phyloP scores from a whole-genome alignment of 2,329 filamentous ascomycete species.

The Helotiales sp. region DNA sequence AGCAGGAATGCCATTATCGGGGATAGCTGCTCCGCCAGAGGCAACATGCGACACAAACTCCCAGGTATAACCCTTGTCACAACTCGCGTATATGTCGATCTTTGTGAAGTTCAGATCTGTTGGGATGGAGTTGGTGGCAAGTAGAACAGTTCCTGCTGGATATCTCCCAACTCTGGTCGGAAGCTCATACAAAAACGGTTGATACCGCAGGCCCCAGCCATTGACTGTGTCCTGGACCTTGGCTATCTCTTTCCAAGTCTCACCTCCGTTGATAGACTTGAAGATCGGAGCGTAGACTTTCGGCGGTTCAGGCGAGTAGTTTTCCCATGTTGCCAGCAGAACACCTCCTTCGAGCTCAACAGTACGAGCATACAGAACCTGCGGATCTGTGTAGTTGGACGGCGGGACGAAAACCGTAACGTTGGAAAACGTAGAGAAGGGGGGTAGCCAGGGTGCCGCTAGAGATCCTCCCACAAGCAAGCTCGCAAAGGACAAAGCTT shows the following conservation, averaged over 20 bases:
- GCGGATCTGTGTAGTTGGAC: conserved; percentile 31
- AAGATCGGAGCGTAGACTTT: conserved; percentile 52
- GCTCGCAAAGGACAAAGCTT: conserved; percentile 16
- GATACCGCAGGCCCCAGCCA: conserved; percentile 65
- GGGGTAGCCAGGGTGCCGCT: conserved; percentile 18
- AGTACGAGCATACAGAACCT: conserved; percentile 37
- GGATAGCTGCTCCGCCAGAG: conserved; percentile 56
- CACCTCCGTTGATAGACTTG: conserved; percentile 52
- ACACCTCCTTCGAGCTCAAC: conserved; percentile 39
- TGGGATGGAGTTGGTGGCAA: conserved; percentile 45
- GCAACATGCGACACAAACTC: conserved; percentile 67
- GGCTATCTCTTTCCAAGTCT: conserved; percentile 63
- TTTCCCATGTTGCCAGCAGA: conserved; percentile 55
- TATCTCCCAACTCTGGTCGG: conserved; percentile 57
- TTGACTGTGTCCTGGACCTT: conserved; percentile 64
- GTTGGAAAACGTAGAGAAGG: conserved; percentile 32
- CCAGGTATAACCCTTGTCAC: conserved; percentile 62
- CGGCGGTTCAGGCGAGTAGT: conserved; percentile 57
- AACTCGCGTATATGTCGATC: conserved; percentile 68
- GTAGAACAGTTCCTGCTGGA: conserved; percentile 61
- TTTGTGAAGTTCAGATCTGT: conserved; percentile 60
- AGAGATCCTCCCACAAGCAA: conserved; percentile 20
- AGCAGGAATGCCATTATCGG: conserved; percentile 62
- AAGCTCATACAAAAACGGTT: conserved; percentile 67
- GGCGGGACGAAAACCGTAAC: conserved; percentile 32